Percentiles rank a stretch among this genome's conserved stretches.
Evolutionary conservation across 495 filamentous ascomycete genomes (phyloP).

Genomic region (Aspergillus asperescens): DNA sequence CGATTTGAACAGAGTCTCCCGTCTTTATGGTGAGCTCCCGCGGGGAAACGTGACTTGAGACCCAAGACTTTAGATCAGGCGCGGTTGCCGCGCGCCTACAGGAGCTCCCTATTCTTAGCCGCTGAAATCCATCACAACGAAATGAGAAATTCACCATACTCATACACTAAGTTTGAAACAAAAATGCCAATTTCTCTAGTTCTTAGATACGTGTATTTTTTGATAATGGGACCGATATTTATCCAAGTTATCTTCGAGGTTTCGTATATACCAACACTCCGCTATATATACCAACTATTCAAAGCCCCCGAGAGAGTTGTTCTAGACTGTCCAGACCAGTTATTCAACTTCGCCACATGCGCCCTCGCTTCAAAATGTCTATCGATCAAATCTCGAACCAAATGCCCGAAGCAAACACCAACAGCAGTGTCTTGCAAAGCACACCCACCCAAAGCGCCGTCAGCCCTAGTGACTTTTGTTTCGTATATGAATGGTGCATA

Average conservation of each 20-base stretch:
- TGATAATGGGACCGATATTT: no score
- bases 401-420: background rate
- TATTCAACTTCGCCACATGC: conserved; percentile 13
- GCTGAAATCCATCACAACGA: no score
- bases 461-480: conserved; percentile 3
- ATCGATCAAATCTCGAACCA: conserved; percentile 5
- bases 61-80: background rate
- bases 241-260: background rate
- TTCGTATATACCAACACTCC: background rate
- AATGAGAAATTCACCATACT: background rate
- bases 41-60: conserved; percentile 1
- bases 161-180: no score
- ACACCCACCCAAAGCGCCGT: conserved; percentile 7
- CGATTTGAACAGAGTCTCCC: no score
- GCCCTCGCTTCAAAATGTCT: conserved; percentile 17
- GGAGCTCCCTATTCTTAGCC: no score
- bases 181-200: no score
- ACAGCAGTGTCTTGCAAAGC: background rate
- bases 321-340: background rate
- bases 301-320: background rate
- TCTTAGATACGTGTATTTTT: no score
- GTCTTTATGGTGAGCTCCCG: background rate
- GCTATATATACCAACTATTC: conserved; percentile 1
- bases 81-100: background rate
- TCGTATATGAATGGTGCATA: conserved; percentile 2